Evolutionary conservation across 139 green algal genomes (phyloP).

Genomic region (Microglena sp.): DNA sequence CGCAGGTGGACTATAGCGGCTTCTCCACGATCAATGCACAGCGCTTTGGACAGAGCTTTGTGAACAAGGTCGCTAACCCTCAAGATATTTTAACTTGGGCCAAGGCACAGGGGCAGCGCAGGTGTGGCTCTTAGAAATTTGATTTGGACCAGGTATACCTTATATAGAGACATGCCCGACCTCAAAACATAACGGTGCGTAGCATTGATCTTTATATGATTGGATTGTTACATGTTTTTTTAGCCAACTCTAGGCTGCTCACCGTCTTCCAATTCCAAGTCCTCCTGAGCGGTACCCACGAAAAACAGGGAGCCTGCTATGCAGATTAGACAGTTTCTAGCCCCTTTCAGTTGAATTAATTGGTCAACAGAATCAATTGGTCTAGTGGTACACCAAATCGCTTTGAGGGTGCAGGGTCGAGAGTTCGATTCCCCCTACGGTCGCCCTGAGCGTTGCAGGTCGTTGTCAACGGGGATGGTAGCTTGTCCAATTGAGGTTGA

Average conservation of each 20-base stretch:
- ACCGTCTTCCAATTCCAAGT: too few species aligned
- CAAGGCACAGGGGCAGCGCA: conserved; percentile 50
- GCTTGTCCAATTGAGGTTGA: too few species aligned
- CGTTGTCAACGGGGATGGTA: too few species aligned
- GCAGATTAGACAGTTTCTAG: background rate
- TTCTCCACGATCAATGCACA: conserved; percentile 94
- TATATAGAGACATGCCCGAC: background rate
- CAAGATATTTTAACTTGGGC: conserved; percentile 89
- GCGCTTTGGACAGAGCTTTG: conserved; percentile 89
- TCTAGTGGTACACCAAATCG: too few species aligned
- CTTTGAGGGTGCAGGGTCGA: too few species aligned
- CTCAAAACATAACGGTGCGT: background rate
- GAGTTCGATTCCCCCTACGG: too few species aligned
- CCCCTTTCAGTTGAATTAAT: background rate
- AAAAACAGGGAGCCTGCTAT: too few species aligned
- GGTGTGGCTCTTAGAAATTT: background rate
- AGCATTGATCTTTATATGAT: background rate
- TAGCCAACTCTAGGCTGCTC: too few species aligned
- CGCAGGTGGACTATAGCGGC: conserved; percentile 91
- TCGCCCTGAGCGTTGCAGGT: too few species aligned
- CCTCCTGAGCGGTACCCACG: too few species aligned
- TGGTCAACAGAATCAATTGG: background rate
- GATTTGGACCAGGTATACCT: background rate
- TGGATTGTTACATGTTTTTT: too few species aligned
- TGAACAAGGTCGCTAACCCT: conserved; percentile 93